A percentile compares a stretch with the other conserved stretches of the same genome.
Conservation (phyloP, 768 basidiomycete species). For the Ephemerocybe angulata region DNA sequence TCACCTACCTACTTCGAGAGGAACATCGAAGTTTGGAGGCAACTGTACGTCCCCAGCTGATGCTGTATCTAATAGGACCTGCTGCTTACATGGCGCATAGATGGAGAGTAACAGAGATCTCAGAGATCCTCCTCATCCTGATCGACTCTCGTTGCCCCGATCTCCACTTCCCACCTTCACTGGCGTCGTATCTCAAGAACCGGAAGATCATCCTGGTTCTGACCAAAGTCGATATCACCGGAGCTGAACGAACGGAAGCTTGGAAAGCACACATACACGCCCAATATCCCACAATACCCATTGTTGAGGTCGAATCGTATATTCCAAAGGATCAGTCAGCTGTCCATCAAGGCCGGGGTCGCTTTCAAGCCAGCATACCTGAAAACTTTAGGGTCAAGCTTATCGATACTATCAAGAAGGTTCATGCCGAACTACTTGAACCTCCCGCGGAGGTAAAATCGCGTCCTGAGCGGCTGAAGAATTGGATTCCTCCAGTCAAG, state of each 20-base stretch:
- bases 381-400: slow-evolving; percentile 59
- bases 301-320: slow-evolving; percentile 80
- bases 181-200: slow-evolving; percentile 58
- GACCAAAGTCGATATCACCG: slow-evolving; percentile 86
- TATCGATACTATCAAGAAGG: slow-evolving; percentile 58
- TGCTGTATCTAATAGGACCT: not conserved
- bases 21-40: slow-evolving; percentile 93
- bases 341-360: slow-evolving; percentile 43
- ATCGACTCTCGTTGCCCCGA: slow-evolving; percentile 88
- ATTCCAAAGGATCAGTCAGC: slow-evolving; percentile 41
- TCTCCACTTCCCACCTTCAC: slow-evolving; percentile 80
- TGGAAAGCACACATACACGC: slow-evolving; percentile 63
- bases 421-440: slow-evolving; percentile 62
- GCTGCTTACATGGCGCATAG: slow-evolving; percentile 33
- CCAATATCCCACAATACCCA: slow-evolving; percentile 49
- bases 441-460: slow-evolving; percentile 59
- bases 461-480: slow-evolving; percentile 45
- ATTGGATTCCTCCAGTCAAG: slow-evolving; percentile 68
- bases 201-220: slow-evolving; percentile 67
- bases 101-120: slow-evolving; percentile 93
- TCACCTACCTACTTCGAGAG: slow-evolving; percentile 83
- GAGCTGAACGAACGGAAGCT: slow-evolving; percentile 54
- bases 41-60: slow-evolving; percentile 56
- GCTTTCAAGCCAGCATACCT: slow-evolving; percentile 66
- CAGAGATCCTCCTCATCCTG: slow-evolving; percentile 82